These are phyloP conservation scores for Backusella mclennaniae DNA, from an alignment of 192 early-diverging fungal species.

Conservation along the genomic window DNA sequence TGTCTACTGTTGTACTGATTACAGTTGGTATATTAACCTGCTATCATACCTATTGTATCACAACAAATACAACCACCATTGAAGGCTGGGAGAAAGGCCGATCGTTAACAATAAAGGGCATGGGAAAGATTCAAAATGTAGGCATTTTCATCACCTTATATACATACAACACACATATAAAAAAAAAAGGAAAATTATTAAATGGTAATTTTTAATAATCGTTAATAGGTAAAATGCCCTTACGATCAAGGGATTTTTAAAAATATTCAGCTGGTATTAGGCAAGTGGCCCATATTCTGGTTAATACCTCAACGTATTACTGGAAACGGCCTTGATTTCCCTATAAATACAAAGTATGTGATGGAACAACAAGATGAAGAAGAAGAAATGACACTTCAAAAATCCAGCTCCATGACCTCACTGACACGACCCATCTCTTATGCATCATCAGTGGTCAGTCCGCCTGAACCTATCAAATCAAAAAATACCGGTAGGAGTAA, in stretches of 20 bases:
- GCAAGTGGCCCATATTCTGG: constrained; percentile 66
- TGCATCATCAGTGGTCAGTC: not conserved
- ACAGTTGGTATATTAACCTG: constrained; percentile 65
- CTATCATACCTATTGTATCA: constrained; percentile 74
- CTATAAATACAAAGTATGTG: constrained; percentile 41
- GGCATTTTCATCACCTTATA: not conserved
- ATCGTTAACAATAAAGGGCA: constrained; percentile 59
- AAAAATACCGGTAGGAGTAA: not conserved
- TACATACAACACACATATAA: not conserved
- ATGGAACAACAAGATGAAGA: constrained; percentile 5
- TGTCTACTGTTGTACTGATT: constrained; percentile 66
- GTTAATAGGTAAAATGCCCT: constrained; percentile 60
- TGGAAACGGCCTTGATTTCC: constrained; percentile 70
- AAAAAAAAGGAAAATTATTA: constrained; percentile 1
- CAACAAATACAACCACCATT: constrained; percentile 78
- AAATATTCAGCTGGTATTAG: constrained; percentile 79
- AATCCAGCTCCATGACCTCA: not conserved
- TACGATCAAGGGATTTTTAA: constrained; percentile 78
- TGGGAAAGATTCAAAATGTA: constrained; percentile 59
- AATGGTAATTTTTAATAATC: not conserved
- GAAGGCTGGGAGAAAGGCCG: constrained; percentile 77
- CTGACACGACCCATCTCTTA: not conserved
- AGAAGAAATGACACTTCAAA: constrained; percentile 1
- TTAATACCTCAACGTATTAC: constrained; percentile 61
- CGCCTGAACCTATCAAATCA: constrained; percentile 3